These are phyloP conservation scores for Suillus paluster DNA, from an alignment of 768 basidiomycete species.

Conservation along the genomic window DNA sequence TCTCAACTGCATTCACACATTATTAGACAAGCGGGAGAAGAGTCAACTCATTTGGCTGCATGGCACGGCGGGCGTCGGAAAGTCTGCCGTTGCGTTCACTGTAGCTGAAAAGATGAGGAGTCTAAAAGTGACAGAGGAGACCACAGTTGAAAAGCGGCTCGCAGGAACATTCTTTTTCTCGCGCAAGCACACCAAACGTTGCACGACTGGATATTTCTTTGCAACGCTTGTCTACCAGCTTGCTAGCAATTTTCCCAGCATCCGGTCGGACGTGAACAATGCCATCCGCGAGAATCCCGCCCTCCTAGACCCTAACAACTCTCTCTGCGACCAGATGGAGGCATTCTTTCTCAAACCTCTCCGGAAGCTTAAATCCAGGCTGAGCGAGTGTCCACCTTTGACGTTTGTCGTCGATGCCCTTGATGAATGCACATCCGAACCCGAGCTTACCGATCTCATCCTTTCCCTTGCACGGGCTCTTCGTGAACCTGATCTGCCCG, in stretches of 20 bases:
- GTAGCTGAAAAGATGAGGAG: background rate
- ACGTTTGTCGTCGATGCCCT: background rate
- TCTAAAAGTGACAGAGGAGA: background rate
- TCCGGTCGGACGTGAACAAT: background rate
- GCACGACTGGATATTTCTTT: background rate
- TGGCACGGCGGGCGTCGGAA: background rate
- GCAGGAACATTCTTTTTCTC: background rate
- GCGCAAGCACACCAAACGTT: background rate
- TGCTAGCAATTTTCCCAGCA: background rate
- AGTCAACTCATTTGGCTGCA: background rate
- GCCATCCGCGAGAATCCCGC: background rate
- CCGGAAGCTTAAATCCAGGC: background rate
- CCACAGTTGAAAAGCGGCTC: background rate
- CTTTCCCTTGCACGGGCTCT: background rate
- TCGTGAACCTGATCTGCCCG: background rate
- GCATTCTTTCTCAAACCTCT: background rate
- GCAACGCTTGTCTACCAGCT: background rate
- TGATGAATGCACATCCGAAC: background rate
- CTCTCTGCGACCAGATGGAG: background rate
- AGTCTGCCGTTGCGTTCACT: conserved; percentile 1
- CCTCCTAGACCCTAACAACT: background rate
- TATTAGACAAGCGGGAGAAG: background rate
- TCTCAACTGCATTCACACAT: background rate
- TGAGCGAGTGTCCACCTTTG: background rate
- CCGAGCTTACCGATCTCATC: background rate